Percentiles rank a stretch among this genome's conserved stretches.
These are phyloP conservation scores for Chaetomium cochliodes DNA, from an alignment of 495 filamentous ascomycete species.

Conservation along the genomic window DNA sequence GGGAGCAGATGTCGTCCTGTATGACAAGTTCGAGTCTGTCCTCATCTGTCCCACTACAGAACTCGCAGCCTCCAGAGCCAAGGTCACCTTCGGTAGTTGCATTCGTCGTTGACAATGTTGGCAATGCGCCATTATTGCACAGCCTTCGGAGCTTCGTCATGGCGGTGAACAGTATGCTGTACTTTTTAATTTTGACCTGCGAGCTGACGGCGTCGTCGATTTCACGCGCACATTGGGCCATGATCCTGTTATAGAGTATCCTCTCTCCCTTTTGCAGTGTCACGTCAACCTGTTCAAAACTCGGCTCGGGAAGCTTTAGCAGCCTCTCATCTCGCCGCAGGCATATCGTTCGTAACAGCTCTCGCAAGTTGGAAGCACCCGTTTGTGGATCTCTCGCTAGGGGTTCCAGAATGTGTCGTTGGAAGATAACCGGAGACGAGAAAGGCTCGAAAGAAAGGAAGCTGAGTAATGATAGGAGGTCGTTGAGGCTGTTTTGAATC, in stretches of 20 bases:
- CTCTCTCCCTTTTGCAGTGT: not conserved
- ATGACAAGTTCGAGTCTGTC: too few species aligned
- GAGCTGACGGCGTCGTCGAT: not conserved
- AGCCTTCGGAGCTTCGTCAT: not conserved
- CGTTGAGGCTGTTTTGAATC: slow-evolving; percentile 19
- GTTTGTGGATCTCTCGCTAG: not conserved
- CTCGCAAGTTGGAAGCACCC: not conserved
- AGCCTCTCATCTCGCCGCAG: slow-evolving; percentile 1
- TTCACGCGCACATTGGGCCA: not conserved
- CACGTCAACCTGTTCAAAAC: not conserved
- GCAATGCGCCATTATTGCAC: not conserved
- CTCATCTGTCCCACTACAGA: too few species aligned
- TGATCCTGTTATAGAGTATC: not conserved
- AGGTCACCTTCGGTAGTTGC: not conserved
- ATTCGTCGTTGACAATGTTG: not conserved
- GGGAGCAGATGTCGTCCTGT: too few species aligned
- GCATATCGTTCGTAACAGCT: not conserved
- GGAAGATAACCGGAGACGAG: not conserved
- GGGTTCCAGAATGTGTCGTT: not conserved
- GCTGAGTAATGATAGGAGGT: slow-evolving; percentile 10
- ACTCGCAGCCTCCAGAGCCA: too few species aligned
- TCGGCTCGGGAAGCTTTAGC: not conserved
- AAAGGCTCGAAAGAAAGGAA: slow-evolving; percentile 5
- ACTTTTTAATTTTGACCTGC: not conserved
- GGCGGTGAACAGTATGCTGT: not conserved